phyloP scores from a whole-genome alignment of 192 early-diverging fungal species.

The Backusella circina region DNA sequence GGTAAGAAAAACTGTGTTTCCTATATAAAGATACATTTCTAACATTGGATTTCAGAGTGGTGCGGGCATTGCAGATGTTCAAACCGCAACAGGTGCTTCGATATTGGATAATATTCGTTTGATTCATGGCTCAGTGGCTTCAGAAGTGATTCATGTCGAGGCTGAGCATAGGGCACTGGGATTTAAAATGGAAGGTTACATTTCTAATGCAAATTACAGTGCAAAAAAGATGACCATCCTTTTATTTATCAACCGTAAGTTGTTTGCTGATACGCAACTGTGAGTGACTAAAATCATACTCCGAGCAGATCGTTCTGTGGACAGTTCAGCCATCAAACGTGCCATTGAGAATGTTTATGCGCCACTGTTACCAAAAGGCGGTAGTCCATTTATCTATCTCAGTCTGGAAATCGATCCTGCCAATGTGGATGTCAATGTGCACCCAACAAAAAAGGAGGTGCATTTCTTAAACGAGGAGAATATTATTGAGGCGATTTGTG shows the following conservation, averaged over 20 bases:
- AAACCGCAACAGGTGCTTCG: slow-evolving; percentile 58
- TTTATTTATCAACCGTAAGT: slow-evolving; percentile 93
- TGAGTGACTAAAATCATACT: too few relatives aligned
- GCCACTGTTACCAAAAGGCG: slow-evolving; percentile 77
- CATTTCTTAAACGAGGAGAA: slow-evolving; percentile 90
- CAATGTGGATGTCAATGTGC: slow-evolving; percentile 97
- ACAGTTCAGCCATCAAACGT: slow-evolving; percentile 74
- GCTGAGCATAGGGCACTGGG: slow-evolving; percentile 46
- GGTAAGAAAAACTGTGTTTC: slow-evolving; percentile 33
- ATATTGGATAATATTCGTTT: slow-evolving; percentile 76
- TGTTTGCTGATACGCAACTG: not conserved
- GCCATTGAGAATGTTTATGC: slow-evolving; percentile 82
- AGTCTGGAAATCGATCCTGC: slow-evolving; percentile 81
- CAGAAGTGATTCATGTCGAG: slow-evolving; percentile 70
- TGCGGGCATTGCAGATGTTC: slow-evolving; percentile 74
- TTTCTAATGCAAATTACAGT: slow-evolving; percentile 88
- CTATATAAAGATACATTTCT: not conserved
- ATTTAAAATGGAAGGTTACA: slow-evolving; percentile 67
- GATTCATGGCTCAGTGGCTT: slow-evolving; percentile 81
- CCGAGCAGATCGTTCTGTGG: slow-evolving; percentile 74
- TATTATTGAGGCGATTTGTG: slow-evolving; percentile 67
- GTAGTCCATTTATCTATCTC: slow-evolving; percentile 90
- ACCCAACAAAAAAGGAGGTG: slow-evolving; percentile 95
- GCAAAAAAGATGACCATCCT: slow-evolving; percentile 83
- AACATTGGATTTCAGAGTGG: slow-evolving; percentile 20